Conservation (phyloP, 2,329 filamentous ascomycete genomes). For the Aspergillus carbonarius region DNA sequence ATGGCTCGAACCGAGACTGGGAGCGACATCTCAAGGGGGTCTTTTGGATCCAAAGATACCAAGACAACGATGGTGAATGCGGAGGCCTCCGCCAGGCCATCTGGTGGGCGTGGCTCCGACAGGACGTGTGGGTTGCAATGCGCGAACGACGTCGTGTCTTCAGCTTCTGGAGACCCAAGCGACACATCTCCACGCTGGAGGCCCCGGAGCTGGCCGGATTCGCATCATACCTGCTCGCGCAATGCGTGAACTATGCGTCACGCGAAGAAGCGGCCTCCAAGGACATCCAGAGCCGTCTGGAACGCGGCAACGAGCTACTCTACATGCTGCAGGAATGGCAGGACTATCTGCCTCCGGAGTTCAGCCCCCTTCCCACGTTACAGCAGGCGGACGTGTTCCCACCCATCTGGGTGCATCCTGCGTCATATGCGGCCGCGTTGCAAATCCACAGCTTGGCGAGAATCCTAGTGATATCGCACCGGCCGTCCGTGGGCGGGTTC, state of each 20-base stretch:
- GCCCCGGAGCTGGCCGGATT: conserved; percentile 56
- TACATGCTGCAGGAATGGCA: conserved; percentile 54
- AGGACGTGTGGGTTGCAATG: conserved; percentile 66
- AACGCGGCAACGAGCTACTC: conserved; percentile 47
- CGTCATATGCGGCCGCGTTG: conserved; percentile 49
- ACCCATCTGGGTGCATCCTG: conserved; percentile 54
- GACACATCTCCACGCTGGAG: conserved; percentile 49
- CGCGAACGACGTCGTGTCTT: conserved; percentile 57
- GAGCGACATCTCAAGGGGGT: conserved; percentile 63
- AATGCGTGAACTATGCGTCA: conserved; percentile 59
- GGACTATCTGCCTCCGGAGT: conserved; percentile 43
- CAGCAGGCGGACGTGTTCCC: conserved; percentile 38
- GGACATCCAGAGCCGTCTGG: conserved; percentile 45
- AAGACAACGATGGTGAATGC: conserved; percentile 60
- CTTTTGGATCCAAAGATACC: conserved; percentile 65
- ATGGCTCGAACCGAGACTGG: conserved; percentile 58
- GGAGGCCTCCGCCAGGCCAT: conserved; percentile 58
- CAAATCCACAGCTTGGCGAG: conserved; percentile 55
- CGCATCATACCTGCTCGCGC: conserved; percentile 56
- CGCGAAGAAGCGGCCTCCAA: conserved; percentile 49
- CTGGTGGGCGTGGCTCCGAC: conserved; percentile 68
- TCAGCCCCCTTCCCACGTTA: conserved; percentile 41
- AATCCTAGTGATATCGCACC: conserved; percentile 54
- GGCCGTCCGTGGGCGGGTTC: conserved; percentile 52
- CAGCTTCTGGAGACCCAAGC: conserved; percentile 59